Evolutionary conservation across 2,329 filamentous ascomycete genomes (phyloP), one percentile per base, ranked within the genome.

Genomic region (Xylariales sp.): DNA sequence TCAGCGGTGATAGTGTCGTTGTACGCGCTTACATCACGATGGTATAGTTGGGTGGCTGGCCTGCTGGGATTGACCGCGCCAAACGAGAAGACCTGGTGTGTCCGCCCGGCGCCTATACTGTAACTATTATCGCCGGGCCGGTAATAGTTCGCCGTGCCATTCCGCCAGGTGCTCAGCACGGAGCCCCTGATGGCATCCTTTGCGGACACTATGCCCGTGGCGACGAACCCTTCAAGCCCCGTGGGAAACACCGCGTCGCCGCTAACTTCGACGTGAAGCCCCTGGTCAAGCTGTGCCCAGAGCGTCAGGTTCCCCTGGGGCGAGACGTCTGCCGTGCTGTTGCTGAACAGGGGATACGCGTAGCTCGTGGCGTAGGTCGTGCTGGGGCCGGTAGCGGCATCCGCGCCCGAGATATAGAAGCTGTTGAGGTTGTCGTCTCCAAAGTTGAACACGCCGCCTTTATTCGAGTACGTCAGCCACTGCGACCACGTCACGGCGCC

Each of bases 301-400:
- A 87, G 78, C n/a, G 81, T 82, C 60, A 85, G 78, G 70, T 85
- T 82, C 14, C 82, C 82, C 32, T 81, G 76, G 2, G 81, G 61
- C 32, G 83, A 75, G 12, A 81, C 75, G 14, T 77, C 75, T 62
- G 85, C 85, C 1, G 83, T 84, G 16, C 83, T 85, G 72, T 86
- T 87, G 55, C 87, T 86, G 72, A 81, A 84, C 0, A 93, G 78
- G 0, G 90, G 90, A 73, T 91, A 93, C 8, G 78, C 78, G 75
- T 89, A 91, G 4, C 74, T 73, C 4, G 76, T 69, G 28, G 73
- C 69, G 75, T 83, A 83, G 18, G 67, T 81, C 32, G 66, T 65
- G 3, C 60, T 67, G 0, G 70, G 70, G 3, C 76, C 68, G 69
- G 80, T 71, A 0, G 77, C 77, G 41, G 75, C 71, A 54, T 86